Conservation (phyloP, 257 asterid genomes). For the Nicotiana attenuata region DNA sequence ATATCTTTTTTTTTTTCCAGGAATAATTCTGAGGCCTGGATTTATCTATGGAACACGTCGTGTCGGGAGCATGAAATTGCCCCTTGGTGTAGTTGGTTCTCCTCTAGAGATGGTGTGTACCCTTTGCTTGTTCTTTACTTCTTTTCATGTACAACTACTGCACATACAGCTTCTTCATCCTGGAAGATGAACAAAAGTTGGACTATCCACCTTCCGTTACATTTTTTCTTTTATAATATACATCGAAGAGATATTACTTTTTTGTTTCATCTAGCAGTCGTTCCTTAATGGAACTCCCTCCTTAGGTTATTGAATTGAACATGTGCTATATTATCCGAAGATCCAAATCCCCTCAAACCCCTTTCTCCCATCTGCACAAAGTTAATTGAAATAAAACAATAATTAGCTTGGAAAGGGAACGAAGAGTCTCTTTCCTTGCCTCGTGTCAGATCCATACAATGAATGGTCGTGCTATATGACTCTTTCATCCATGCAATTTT, state of each 20-base stretch:
- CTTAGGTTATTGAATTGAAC: neutral
- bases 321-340: neutral
- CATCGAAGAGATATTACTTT: neutral
- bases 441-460: neutral
- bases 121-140: neutral
- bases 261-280: neutral
- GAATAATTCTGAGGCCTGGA: conserved; percentile 93
- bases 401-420: neutral
- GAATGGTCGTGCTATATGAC: neutral
- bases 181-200: neutral
- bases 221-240: neutral
- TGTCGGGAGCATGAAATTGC: conserved; percentile 80
- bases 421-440: neutral
- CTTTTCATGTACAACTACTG: neutral
- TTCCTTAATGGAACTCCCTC: neutral
- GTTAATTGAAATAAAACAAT: neutral
- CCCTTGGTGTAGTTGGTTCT: conserved; percentile 84
- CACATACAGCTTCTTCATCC: neutral
- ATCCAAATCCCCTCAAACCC: neutral
- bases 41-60: conserved; percentile 88
- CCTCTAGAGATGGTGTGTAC: conserved; percentile 75
- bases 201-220: neutral
- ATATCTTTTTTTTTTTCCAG: conserved; percentile 30
- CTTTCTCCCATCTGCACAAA: neutral
- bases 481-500: neutral